Evolutionary conservation across 371 early-diverging fungal genomes (phyloP).

Genomic region (Mortierella sp.): DNA sequence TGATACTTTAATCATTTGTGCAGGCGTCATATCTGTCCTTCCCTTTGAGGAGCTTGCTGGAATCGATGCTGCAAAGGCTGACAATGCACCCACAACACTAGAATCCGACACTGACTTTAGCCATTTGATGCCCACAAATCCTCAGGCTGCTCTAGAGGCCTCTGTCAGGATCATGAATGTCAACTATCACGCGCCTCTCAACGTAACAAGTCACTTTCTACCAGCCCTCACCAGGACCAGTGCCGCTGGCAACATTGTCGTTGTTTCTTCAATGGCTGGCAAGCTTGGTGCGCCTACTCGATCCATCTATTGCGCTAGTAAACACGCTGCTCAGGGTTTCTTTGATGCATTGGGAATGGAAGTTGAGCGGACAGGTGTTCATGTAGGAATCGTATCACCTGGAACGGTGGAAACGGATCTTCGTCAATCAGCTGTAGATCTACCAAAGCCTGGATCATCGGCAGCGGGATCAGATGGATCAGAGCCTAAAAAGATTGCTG

Average conservation of each 20-base stretch:
- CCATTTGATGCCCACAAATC: constrained; percentile 28
- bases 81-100: neutral
- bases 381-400: constrained; percentile 79
- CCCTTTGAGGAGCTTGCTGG: constrained; percentile 71
- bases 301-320: constrained; percentile 83
- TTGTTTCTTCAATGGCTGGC: constrained; percentile 88
- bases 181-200: constrained; percentile 77
- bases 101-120: constrained; percentile 2
- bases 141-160: constrained; percentile 33
- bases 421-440: constrained; percentile 78
- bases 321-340: constrained; percentile 89
- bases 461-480: neutral
- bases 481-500: constrained; percentile 54
- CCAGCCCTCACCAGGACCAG: constrained; percentile 66
- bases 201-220: constrained; percentile 70
- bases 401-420: constrained; percentile 85
- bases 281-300: constrained; percentile 87
- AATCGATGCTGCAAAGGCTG: constrained; percentile 28
- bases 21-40: constrained; percentile 76
- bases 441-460: constrained; percentile 16
- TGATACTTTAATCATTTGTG: constrained; percentile 78
- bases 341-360: constrained; percentile 89
- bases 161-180: constrained; percentile 57
- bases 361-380: constrained; percentile 65
- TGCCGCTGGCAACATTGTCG: constrained; percentile 71